phyloP scores from a whole-genome alignment of 768 basidiomycete genomes.

The Lactarius pseudohatsudake region DNA sequence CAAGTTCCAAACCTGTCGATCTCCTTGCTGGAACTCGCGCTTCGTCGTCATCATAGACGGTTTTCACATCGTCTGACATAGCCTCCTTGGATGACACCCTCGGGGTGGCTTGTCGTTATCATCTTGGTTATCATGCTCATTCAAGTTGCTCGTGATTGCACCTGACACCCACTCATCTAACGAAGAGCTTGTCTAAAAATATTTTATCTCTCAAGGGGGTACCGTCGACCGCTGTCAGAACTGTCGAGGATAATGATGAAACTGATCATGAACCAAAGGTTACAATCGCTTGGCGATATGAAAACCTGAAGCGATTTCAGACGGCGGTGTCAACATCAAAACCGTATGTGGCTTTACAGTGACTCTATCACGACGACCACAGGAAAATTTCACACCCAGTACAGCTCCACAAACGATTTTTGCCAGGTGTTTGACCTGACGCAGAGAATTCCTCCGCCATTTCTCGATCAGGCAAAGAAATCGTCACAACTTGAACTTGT shows the following conservation, averaged over 20 bases:
- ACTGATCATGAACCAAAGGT: slow-evolving; percentile 57
- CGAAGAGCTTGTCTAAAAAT: slow-evolving; percentile 79
- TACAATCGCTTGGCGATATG: slow-evolving; percentile 98
- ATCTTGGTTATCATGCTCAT: slow-evolving; percentile 70
- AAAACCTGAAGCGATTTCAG: slow-evolving; percentile 87
- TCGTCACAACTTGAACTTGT: slow-evolving; percentile 13
- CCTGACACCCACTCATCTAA: slow-evolving; percentile 87
- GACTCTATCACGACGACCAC: slow-evolving; percentile 8
- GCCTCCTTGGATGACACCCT: slow-evolving; percentile 94
- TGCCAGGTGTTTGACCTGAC: no score
- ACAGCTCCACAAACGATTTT: no score
- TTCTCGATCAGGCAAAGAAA: slow-evolving; percentile 37
- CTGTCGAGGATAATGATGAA: slow-evolving; percentile 42
- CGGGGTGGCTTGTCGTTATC: slow-evolving; percentile 84
- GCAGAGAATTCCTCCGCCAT: slow-evolving; percentile 46
- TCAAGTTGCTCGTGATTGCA: slow-evolving; percentile 63
- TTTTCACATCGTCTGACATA: slow-evolving; percentile 80
- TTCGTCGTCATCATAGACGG: slow-evolving; percentile 56
- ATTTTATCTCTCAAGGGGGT: slow-evolving; percentile 78
- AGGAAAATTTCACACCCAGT: not conserved
- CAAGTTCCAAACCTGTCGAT: slow-evolving; percentile 44
- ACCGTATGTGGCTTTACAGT: slow-evolving; percentile 42
- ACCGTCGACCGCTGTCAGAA: slow-evolving; percentile 33
- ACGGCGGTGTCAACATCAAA: slow-evolving; percentile 65
- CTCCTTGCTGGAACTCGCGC: slow-evolving; percentile 54